Base-by-base conservation (phyloP, 768 basidiomycete genomes). In the Trametes maxima region DNA sequence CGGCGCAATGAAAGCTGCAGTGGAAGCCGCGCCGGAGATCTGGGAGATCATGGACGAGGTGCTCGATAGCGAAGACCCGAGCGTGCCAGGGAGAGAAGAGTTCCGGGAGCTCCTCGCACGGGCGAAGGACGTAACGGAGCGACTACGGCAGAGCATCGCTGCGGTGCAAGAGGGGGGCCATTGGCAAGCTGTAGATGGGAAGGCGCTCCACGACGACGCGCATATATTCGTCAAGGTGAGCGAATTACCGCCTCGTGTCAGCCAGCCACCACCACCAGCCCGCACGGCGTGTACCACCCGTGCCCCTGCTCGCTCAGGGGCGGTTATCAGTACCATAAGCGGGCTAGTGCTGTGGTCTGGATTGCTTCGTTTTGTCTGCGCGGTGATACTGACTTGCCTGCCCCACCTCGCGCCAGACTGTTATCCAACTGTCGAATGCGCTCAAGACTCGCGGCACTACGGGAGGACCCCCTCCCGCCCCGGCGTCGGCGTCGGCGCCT, bases 11-110 rank as follows among this genome's bases (percentile, higher is more conserved):
- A 87, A 87, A 65, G 76, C 78, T 8, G 91, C 95, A 14, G 85
- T 94, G 10, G 86, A 90, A 22, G 82, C 89, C 13, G 94, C 93
- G 11, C 89, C 90, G 12, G 78, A 80, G 24, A 89, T 93, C 22
- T 98, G 94, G 92, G 79, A 86, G 59, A 82, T 89, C 78, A 85
- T 94, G 70, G 86, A 88, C 64, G 87, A 88, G 57, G 79, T 89
- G 62, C 73, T 92, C 55, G 73, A 74, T 17, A 80, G 83, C 54
- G 75, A 75, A 28, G 80, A 84, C 35, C 71, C 77, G n/a, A 77
- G 78, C 47, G 60, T 72, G 16, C 19, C 6, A 14, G 43, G 39
- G 40, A 75, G 75, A 28, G 72, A 71, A 43, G 81, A 85, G 46
- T 73, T 87, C 58, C 76, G 75, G 54, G 85, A 84, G 33, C 79